These are phyloP conservation scores for Cladorrhinum samala DNA, from an alignment of 495 filamentous ascomycete species.

Conservation along the genomic window DNA sequence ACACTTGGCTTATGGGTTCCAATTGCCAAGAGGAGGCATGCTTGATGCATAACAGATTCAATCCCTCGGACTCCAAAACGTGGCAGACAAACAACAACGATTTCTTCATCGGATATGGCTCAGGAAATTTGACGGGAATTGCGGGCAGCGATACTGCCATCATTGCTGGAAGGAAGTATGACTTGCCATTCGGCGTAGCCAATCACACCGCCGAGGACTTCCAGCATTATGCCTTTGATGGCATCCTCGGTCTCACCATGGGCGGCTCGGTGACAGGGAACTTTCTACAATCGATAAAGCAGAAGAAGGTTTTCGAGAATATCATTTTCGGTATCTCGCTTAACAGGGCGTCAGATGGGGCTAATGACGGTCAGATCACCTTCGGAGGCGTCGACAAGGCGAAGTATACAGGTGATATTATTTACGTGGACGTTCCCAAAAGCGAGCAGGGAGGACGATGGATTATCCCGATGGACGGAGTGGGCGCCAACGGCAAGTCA, in stretches of 20 bases:
- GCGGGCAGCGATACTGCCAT: constrained; percentile 57
- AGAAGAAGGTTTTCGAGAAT: constrained; percentile 49
- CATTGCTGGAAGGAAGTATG: constrained; percentile 56
- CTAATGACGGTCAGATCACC: constrained; percentile 67
- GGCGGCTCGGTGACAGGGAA: constrained; percentile 45
- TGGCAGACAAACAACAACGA: constrained; percentile 39
- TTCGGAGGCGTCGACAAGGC: constrained; percentile 64
- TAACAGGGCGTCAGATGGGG: constrained; percentile 53
- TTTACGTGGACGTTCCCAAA: constrained; percentile 48
- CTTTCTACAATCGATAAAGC: constrained; percentile 56
- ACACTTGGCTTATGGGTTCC: constrained; percentile 71
- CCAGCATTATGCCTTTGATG: constrained; percentile 70
- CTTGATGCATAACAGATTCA: constrained; percentile 59
- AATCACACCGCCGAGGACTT: constrained; percentile 63
- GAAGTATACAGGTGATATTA: constrained; percentile 59
- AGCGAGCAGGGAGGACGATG: constrained; percentile 44
- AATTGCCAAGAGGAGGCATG: constrained; percentile 59
- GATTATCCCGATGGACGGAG: constrained; percentile 63
- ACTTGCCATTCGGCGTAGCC: constrained; percentile 63
- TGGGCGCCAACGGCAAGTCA: constrained; percentile 49
- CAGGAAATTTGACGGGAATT: constrained; percentile 58
- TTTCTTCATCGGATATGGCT: constrained; percentile 65
- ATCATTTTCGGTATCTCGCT: constrained; percentile 67
- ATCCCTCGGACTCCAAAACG: constrained; percentile 51
- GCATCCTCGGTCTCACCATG: constrained; percentile 75